Conservation (phyloP, 164 flowering plant species). For the Vitis labrusca region DNA sequence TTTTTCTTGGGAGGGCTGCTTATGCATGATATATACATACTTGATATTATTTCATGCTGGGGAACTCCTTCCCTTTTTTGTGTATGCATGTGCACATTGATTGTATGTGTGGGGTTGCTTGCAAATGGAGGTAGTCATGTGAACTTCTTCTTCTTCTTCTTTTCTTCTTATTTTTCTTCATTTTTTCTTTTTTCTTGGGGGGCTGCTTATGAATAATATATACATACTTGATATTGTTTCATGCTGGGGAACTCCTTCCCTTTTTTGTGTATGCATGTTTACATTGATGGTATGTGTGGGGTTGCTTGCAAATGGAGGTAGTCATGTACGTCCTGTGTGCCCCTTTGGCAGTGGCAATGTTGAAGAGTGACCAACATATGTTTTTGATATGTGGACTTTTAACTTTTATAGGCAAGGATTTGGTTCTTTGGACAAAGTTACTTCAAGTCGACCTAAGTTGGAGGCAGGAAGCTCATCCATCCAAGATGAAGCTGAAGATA, state of each 20-base stretch:
- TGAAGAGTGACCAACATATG: not conserved
- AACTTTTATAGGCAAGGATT: slow-evolving; percentile 25
- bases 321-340: not conserved
- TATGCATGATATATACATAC: too few relatives aligned
- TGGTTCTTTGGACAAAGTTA: slow-evolving; percentile 25
- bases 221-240: too few relatives aligned
- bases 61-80: too few relatives aligned
- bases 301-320: not conserved
- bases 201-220: too few relatives aligned
- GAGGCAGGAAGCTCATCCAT: slow-evolving; percentile 59
- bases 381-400: not conserved
- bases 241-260: too few relatives aligned
- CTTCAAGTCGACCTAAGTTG: slow-evolving; percentile 34
- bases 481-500: slow-evolving; percentile 64
- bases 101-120: not conserved
- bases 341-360: not conserved
- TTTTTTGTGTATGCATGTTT: too few relatives aligned
- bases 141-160: not conserved
- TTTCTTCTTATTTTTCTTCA: not conserved
- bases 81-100: too few relatives aligned
- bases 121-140: not conserved
- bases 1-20: too few relatives aligned
- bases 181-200: too few relatives aligned
- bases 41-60: too few relatives aligned
- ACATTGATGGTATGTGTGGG: not conserved